Conservation (phyloP, 2,329 filamentous ascomycete genomes). For the Cladosporium sp. region DNA sequence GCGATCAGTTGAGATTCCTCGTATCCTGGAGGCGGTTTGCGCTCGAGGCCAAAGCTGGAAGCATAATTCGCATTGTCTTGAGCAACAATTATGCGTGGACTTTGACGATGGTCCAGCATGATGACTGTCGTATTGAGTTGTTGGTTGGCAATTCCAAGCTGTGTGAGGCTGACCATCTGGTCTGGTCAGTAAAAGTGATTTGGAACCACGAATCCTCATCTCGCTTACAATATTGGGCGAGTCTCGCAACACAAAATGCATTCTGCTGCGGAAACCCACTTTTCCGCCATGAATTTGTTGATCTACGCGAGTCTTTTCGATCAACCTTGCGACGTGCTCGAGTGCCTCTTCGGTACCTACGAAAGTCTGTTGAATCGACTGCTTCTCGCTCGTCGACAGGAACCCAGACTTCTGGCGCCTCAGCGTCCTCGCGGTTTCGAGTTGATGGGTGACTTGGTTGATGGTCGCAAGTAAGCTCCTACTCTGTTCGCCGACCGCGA, state of each 20-base stretch:
- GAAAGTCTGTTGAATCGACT: conserved; percentile 13
- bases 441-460: conserved; percentile 12
- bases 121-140: conserved; percentile 10
- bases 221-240: conserved; percentile 8
- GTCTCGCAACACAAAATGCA: conserved; percentile 16
- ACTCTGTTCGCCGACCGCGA: conserved; percentile 16
- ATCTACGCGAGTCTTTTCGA: conserved; percentile 16
- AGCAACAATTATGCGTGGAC: not conserved
- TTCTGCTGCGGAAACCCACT: conserved; percentile 11
- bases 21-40: not conserved
- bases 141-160: conserved; percentile 16
- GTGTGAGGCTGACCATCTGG: conserved; percentile 11
- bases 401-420: conserved; percentile 14
- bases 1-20: not conserved
- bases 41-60: not conserved
- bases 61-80: not conserved
- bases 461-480: conserved; percentile 15
- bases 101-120: not conserved
- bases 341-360: conserved; percentile 15
- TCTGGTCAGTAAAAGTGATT: not conserved
- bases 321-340: conserved; percentile 13
- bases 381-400: conserved; percentile 13
- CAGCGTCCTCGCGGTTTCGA: conserved; percentile 12
- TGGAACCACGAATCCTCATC: not conserved
- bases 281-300: conserved; percentile 12